These are phyloP conservation scores for Colletotrichum cuscutae DNA, from an alignment of 2,329 filamentous ascomycete genomes.

Conservation along the genomic window DNA sequence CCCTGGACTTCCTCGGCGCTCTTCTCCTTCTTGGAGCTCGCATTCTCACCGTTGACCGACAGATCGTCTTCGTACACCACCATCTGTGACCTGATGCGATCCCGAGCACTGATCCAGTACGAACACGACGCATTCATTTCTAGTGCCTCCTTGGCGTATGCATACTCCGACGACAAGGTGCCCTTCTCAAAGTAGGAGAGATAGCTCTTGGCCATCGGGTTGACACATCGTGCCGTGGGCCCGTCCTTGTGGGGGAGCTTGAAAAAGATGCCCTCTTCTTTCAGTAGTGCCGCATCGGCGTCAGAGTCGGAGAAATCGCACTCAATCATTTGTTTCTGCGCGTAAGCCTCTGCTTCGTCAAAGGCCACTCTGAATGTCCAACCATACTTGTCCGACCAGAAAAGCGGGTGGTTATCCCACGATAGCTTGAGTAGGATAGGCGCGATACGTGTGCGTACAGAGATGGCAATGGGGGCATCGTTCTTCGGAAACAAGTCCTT, in stretches of 20 bases:
- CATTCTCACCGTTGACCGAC: slow-evolving; percentile 10
- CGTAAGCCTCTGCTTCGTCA: slow-evolving; percentile 71
- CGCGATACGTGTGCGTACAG: slow-evolving; percentile 87
- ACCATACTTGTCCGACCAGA: slow-evolving; percentile 93
- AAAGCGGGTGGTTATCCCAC: slow-evolving; percentile 89
- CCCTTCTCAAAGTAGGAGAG: slow-evolving; percentile 91
- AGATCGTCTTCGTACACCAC: slow-evolving; percentile 84
- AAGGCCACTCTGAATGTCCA: slow-evolving; percentile 88
- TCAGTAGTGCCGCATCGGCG: slow-evolving; percentile 69
- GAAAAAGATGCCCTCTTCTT: slow-evolving; percentile 77
- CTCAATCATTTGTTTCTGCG: slow-evolving; percentile 74
- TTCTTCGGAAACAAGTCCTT: slow-evolving; percentile 84
- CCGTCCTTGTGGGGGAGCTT: slow-evolving; percentile 98
- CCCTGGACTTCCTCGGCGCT: slow-evolving; percentile 56
- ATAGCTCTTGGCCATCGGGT: slow-evolving; percentile 92
- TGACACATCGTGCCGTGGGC: slow-evolving; percentile 83
- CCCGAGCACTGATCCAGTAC: slow-evolving; percentile 97
- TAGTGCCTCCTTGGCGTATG: slow-evolving; percentile 91
- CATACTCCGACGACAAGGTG: slow-evolving; percentile 84
- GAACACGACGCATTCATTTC: slow-evolving; percentile 99
- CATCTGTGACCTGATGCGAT: slow-evolving; percentile 94
- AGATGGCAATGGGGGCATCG: slow-evolving; percentile 76
- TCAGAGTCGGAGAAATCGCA: slow-evolving; percentile 84
- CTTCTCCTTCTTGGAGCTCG: slow-evolving; percentile 36
- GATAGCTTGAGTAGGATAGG: slow-evolving; percentile 84